These are phyloP conservation scores for Mitragyna speciosa DNA, from an alignment of 257 asterid genomes.

Conservation along the genomic window DNA sequence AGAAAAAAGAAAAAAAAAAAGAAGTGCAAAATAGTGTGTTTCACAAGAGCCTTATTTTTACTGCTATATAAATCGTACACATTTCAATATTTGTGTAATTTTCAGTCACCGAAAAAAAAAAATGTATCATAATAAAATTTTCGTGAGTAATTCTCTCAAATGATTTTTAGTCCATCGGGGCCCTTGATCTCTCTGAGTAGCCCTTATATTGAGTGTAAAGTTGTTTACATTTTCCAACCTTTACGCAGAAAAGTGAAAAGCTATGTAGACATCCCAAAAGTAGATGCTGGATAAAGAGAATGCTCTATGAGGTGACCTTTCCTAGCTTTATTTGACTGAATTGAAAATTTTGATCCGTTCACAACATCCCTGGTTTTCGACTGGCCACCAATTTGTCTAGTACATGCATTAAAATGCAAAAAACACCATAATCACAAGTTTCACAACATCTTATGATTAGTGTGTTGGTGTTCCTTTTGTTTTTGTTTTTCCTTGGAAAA, in stretches of 20 bases:
- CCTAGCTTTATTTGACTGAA: constrained; percentile 1
- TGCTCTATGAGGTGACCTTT: constrained; percentile 16
- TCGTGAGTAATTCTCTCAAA: too few relatives aligned
- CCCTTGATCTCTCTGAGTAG: neutral
- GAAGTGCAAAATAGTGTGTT: too few relatives aligned
- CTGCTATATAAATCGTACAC: too few relatives aligned
- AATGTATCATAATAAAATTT: too few relatives aligned
- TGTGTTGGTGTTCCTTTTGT: neutral
- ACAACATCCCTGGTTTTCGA: neutral
- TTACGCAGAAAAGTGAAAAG: constrained; percentile 14
- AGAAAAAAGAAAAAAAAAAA: too few relatives aligned
- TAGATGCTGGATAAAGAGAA: constrained; percentile 31
- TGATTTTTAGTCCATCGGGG: neutral
- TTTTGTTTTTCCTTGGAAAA: neutral
- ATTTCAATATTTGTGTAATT: too few relatives aligned
- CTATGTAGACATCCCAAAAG: constrained; percentile 14
- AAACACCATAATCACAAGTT: too few relatives aligned
- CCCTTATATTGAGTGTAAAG: neutral
- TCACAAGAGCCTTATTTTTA: too few relatives aligned
- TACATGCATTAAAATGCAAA: neutral
- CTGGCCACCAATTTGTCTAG: neutral
- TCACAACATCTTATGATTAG: too few relatives aligned
- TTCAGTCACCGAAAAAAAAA: too few relatives aligned
- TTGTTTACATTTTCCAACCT: neutral
- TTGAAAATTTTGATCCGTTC: neutral